Evolutionary conservation across 805 yeast genomes (phyloP).

Genomic region (Ogataea methanolica): DNA sequence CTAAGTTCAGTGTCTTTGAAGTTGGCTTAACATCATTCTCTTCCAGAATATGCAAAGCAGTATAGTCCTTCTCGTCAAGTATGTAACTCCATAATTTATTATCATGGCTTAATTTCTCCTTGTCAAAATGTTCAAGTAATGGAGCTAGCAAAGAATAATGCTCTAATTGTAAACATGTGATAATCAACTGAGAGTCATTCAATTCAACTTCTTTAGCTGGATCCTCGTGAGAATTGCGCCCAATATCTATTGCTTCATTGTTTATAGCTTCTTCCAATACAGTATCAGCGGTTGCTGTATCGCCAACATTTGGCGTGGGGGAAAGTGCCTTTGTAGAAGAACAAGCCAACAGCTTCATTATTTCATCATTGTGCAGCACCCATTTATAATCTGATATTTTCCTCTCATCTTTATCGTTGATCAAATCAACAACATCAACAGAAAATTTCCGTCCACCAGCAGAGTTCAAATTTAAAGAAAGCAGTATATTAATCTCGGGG

Average conservation of each 20-base stretch:
- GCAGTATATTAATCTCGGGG: background rate
- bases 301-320: too few species aligned
- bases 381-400: too few species aligned
- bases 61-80: conserved; percentile 12
- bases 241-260: background rate
- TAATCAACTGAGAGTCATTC: background rate
- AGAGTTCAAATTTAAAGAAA: conserved; percentile 2
- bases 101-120: conserved; percentile 9
- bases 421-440: background rate
- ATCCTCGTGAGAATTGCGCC: background rate
- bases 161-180: background rate
- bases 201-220: background rate
- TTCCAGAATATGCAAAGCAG: conserved; percentile 9
- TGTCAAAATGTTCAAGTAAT: background rate
- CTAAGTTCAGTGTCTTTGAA: conserved; percentile 5
- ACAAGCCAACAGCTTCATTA: background rate
- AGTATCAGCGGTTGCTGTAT: background rate
- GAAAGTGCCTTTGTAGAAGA: too few species aligned
- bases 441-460: conserved; percentile 1
- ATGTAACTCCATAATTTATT: conserved; percentile 18
- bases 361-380: background rate
- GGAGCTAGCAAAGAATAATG: background rate
- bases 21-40: conserved; percentile 13
- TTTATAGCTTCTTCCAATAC: background rate
- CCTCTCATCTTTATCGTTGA: background rate